Evolutionary conservation across 495 filamentous ascomycete species (phyloP).

Genomic region (Neurospora discreta): DNA sequence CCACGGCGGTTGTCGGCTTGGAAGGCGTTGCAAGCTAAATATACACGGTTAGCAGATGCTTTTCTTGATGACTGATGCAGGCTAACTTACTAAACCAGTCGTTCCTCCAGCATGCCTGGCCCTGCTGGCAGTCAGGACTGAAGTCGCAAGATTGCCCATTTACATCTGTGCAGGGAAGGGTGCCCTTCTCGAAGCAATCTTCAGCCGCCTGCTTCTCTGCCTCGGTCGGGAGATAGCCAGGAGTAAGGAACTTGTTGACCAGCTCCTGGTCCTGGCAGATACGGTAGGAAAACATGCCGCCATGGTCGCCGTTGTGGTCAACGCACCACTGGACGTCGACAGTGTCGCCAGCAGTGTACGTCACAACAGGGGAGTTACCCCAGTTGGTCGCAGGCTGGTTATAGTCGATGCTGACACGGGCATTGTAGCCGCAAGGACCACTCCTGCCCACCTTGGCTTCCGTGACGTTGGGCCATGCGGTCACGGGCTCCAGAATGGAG

Average conservation of each 20-base stretch:
- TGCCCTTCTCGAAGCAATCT: constrained; percentile 40
- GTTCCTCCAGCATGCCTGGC: constrained; percentile 39
- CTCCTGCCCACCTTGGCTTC: constrained; percentile 37
- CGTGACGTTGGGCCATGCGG: constrained; percentile 39
- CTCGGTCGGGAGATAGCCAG: constrained; percentile 38
- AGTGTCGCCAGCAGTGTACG: constrained; percentile 33
- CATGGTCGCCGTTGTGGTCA: constrained; percentile 49
- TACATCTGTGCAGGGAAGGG: constrained; percentile 41
- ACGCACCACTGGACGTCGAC: constrained; percentile 47
- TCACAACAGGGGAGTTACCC: constrained; percentile 34
- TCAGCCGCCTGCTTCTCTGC: constrained; percentile 46
- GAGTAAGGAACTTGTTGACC: constrained; percentile 40
- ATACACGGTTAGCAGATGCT: not conserved
- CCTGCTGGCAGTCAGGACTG: constrained; percentile 38
- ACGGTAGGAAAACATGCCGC: constrained; percentile 48
- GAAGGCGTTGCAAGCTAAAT: constrained; percentile 35
- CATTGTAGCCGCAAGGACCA: constrained; percentile 47
- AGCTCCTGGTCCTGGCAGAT: constrained; percentile 43
- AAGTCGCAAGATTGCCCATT: constrained; percentile 40
- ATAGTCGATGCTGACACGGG: constrained; percentile 44
- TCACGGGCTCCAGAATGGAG: constrained; percentile 45
- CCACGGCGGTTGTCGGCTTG: constrained; percentile 16
- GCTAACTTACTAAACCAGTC: constrained; percentile 38
- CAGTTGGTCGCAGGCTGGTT: constrained; percentile 37
- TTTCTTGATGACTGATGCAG: not conserved